Evolutionary conservation across 768 basidiomycete genomes (phyloP), one percentile per base, ranked within the genome.

Genomic region (Boletus insuetus): DNA sequence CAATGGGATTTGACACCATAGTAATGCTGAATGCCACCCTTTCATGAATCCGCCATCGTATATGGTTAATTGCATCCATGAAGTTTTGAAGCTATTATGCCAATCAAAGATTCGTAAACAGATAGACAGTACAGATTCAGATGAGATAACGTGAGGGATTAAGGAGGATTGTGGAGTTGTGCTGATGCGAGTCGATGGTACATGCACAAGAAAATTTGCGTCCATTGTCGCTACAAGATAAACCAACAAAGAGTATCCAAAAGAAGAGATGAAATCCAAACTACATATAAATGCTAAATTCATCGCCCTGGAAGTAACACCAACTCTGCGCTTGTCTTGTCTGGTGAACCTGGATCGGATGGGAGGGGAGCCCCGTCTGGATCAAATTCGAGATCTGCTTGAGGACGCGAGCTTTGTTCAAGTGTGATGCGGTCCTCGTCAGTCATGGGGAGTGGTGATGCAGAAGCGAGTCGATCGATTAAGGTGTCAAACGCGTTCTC

Each of bases 261-360:
- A 29, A 51, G 34, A 44, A 55, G 14, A 16, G 45, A 52, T 11
- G 46, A 34, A 26, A 51, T 48, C 46, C 26, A 8, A 47, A 34
- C 32, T 3, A 11, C 44, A n/a, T 20, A 47, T 31, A 22, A 0
- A 53, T 41, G 31, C 10, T 20, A 39, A 20, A 14, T 51, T 69
- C 46, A 81, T 66, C 80, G 78, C 56, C 78, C 80, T 11, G 78
- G 75, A 31, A 79, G 73, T 13, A 79, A 57, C 64, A 76, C 71
- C 29, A 69, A 49, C 54, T 80, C 79, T 32, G 51, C 50, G 17
- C 62, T 68, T 24, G 63, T 66, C 64, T 82, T 82, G 59, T 76
- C 75, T 1, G 75, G 75, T 8, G 78, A 77, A 10, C 73, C 75
- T 2, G 78, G 76, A 48, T 77, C 73, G 8, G 67, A 56, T 45